These are phyloP conservation scores for Bullera alba DNA, from an alignment of 768 basidiomycete species.

Conservation along the genomic window DNA sequence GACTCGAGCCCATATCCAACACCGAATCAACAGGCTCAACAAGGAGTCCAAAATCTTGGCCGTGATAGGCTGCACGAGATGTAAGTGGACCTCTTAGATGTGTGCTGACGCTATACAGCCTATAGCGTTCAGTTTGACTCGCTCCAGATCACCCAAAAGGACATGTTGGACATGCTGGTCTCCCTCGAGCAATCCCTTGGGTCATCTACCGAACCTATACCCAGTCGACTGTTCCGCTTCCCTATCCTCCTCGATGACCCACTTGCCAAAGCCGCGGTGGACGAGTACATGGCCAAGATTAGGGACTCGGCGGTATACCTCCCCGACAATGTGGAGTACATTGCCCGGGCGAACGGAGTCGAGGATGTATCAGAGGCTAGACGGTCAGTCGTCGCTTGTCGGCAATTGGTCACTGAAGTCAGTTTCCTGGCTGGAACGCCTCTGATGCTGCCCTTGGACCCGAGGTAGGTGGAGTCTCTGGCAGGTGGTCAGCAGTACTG, in stretches of 20 bases:
- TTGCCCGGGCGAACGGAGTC: constrained; percentile 60
- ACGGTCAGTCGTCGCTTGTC: constrained; percentile 50
- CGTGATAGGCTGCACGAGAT: constrained; percentile 58
- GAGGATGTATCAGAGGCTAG: constrained; percentile 50
- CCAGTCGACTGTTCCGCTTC: constrained; percentile 55
- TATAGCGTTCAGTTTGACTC: constrained; percentile 55
- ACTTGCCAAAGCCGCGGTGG: constrained; percentile 55
- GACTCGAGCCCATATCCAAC: constrained; percentile 56
- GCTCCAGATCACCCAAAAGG: constrained; percentile 47
- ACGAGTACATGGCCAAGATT: constrained; percentile 54
- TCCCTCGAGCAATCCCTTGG: constrained; percentile 48
- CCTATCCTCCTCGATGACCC: constrained; percentile 61
- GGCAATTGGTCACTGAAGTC: constrained; percentile 57
- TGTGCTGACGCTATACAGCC: constrained; percentile 7
- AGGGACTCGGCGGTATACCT: constrained; percentile 60
- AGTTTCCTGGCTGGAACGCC: constrained; percentile 63
- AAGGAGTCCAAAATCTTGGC: constrained; percentile 49
- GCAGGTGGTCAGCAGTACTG: constrained; percentile 46
- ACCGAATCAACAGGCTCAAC: constrained; percentile 43
- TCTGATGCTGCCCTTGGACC: constrained; percentile 52
- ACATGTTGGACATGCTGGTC: constrained; percentile 50
- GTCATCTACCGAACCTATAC: constrained; percentile 50
- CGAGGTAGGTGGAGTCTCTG: constrained; percentile 11
- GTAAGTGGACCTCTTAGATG: constrained; percentile 40
- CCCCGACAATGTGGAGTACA: constrained; percentile 62